Evolutionary conservation across 179 eudicot species (phyloP), one percentile per base, ranked within the genome.

Genomic region (Beta macrorhiza): DNA sequence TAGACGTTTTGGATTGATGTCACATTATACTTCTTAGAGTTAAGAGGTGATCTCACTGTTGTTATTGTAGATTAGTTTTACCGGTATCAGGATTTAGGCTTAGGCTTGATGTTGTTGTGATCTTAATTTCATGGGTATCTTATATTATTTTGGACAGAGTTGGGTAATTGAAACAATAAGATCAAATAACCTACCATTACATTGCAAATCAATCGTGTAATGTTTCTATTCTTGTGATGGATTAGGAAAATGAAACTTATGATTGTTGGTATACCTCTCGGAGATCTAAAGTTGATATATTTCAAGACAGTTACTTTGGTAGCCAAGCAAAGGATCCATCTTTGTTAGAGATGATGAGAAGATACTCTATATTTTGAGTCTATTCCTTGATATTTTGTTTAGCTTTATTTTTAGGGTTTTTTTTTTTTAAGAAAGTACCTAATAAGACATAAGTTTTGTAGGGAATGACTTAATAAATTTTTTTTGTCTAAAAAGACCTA

Each of bases 231-330:
- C 79, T 45, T 76, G 45, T 76, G 42, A 32, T 79, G 65, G 55
- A 78, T 78, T 78, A 97, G 99, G 98, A 94, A 78, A 97, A 97
- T 82, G 90, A 91, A 83, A 97, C 97, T 74, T 97, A 97, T 75
- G 93, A 97, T 79, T 97, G 99, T 87, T 92, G 97, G 97, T 97
- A 94, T 89, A 87, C 91, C 32, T 84, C 92, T 82, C 93, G 97
- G 53, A 83, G 87, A 47, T 89, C 95, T 72, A 93, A 90, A 85
- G 92, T 97, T 77, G 91, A 92, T 83, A 89, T 97, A 72, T 81
- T 90, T 83, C 86, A 84, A 49, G 92, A 90, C 78, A 87, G 88
- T 79, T 86, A 90, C 79, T 91, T 94, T 72, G 89, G 93, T 73
- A 94, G 98, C 89, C 93, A 88, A 78, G 90, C 91, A 52, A 85